phyloP scores from a whole-genome alignment of 495 filamentous ascomycete genomes.

The Annulohypoxylon moriforme region DNA sequence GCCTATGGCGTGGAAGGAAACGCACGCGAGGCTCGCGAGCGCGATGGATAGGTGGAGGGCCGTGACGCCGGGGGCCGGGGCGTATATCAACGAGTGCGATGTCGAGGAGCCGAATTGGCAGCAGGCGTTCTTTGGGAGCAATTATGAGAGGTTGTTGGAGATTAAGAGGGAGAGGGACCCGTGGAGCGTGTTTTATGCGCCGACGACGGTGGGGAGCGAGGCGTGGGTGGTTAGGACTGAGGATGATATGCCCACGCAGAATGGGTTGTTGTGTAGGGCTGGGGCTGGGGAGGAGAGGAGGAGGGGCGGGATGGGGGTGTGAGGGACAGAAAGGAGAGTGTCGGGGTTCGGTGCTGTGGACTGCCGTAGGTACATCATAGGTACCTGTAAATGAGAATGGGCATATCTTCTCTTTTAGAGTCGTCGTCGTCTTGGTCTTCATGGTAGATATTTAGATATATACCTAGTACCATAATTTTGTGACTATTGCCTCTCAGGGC shows the following conservation, averaged over 20 bases:
- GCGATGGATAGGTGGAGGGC: slow-evolving; percentile 44
- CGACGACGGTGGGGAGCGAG: slow-evolving; percentile 66
- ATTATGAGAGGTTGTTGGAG: slow-evolving; percentile 56
- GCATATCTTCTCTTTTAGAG: too few relatives aligned
- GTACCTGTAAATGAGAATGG: too few relatives aligned
- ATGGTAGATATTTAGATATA: too few relatives aligned
- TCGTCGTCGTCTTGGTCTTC: too few relatives aligned
- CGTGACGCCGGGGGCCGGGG: slow-evolving; percentile 55
- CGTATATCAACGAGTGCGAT: slow-evolving; percentile 65
- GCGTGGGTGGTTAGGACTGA: slow-evolving; percentile 36
- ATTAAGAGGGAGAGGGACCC: slow-evolving; percentile 67
- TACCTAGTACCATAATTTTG: too few relatives aligned
- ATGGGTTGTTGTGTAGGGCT: slow-evolving; percentile 43
- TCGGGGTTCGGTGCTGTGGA: too few relatives aligned
- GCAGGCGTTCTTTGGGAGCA: slow-evolving; percentile 67
- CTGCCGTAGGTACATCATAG: too few relatives aligned
- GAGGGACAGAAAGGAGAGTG: background rate
- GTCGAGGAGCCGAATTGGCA: slow-evolving; percentile 72
- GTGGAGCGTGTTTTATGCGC: slow-evolving; percentile 64
- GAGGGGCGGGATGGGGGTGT: background rate
- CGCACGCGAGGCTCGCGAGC: slow-evolving; percentile 30
- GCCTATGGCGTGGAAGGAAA: slow-evolving; percentile 23
- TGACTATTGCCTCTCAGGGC: background rate
- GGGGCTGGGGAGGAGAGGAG: background rate
- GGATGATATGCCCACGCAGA: slow-evolving; percentile 45